Evolutionary conservation across 495 filamentous ascomycete genomes (phyloP).

Genomic region (Talaromyces adpressus): DNA sequence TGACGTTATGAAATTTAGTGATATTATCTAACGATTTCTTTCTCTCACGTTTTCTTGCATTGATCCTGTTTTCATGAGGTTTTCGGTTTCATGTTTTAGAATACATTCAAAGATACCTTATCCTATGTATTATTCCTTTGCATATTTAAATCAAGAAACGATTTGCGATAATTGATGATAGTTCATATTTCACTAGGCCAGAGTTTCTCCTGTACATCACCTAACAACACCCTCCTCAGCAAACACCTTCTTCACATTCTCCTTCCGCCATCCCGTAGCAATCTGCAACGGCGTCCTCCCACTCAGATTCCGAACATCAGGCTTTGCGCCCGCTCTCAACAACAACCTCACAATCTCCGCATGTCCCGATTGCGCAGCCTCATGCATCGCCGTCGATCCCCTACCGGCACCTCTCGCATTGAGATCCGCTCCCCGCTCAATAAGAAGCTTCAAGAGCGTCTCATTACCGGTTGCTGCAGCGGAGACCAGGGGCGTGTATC

Average conservation of each 20-base stretch:
- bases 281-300: background rate
- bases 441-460: slow-evolving; percentile 12
- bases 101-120: slow-evolving; percentile 2
- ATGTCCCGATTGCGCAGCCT: slow-evolving; percentile 18
- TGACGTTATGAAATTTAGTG: background rate
- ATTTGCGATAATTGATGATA: background rate
- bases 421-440: slow-evolving; percentile 13
- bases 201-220: background rate
- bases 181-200: background rate
- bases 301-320: slow-evolving; percentile 1
- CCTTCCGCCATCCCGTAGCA: background rate
- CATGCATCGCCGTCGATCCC: slow-evolving; percentile 15
- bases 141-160: background rate
- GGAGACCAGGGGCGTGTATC: slow-evolving; percentile 14
- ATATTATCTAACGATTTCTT: background rate
- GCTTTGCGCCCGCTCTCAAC: slow-evolving; percentile 9
- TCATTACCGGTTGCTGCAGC: slow-evolving; percentile 20
- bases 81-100: background rate
- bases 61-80: background rate
- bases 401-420: slow-evolving; percentile 12
- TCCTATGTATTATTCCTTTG: background rate
- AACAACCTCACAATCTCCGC: slow-evolving; percentile 17
- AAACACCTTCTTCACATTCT: background rate
- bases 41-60: background rate
- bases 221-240: background rate